A percentile compares a stretch with the other conserved stretches of the same genome.
phyloP scores from a whole-genome alignment of 2,329 filamentous ascomycete genomes.

The Ophiocordyceps camponoti-rufipedis region DNA sequence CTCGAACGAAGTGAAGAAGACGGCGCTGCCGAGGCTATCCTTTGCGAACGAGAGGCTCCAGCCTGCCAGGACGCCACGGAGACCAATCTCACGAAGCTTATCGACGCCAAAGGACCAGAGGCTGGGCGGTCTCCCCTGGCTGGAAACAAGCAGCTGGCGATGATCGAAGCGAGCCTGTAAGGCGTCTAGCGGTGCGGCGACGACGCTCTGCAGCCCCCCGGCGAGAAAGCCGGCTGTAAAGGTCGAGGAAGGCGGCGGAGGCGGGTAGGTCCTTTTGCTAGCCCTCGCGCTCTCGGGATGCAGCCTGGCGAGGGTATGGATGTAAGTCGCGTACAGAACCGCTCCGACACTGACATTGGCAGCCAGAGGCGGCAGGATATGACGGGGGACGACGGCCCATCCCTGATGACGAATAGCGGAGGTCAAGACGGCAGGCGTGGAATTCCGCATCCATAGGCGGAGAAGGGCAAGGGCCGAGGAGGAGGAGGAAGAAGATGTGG shows the following conservation, averaged over 20 bases:
- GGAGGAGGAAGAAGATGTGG: constrained; percentile 3
- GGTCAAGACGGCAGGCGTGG: constrained; percentile 50
- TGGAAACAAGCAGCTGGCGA: constrained; percentile 5
- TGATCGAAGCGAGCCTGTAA: constrained; percentile 57
- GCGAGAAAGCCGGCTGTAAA: constrained; percentile 54
- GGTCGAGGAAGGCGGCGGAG: constrained; percentile 42
- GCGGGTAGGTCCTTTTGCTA: constrained; percentile 49
- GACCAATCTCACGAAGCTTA: constrained; percentile 49
- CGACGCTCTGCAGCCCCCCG: constrained; percentile 48
- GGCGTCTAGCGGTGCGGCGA: constrained; percentile 60
- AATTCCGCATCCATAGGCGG: constrained; percentile 36
- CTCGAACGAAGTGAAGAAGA: constrained; percentile 63
- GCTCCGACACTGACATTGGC: constrained; percentile 60
- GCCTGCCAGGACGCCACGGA: constrained; percentile 55
- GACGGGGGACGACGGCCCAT: constrained; percentile 56
- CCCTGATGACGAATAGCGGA: constrained; percentile 52
- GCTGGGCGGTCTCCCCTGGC: constrained; percentile 27
- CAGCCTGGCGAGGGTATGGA: constrained; percentile 47
- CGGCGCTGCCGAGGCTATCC: constrained; percentile 48
- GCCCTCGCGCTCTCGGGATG: constrained; percentile 43
- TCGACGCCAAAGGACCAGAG: constrained; percentile 57
- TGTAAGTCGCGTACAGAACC: constrained; percentile 57
- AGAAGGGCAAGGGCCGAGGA: constrained; percentile 14
- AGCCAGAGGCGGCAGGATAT: constrained; percentile 57
- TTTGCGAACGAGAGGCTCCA: constrained; percentile 52